These are phyloP conservation scores for Senecio squalidus DNA, from an alignment of 140 eudicot genomes.

Conservation along the genomic window DNA sequence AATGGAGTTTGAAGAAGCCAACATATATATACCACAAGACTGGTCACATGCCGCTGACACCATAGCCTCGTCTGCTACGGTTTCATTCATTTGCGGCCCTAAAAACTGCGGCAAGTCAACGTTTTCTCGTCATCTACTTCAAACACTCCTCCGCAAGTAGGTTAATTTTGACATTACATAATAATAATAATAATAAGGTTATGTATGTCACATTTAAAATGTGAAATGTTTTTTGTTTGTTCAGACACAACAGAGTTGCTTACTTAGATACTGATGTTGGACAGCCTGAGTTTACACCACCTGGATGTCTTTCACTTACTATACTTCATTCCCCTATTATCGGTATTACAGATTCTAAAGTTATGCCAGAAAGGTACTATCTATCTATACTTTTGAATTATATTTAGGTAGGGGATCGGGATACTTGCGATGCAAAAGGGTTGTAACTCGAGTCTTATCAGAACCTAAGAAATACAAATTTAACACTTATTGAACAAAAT, in stretches of 20 bases:
- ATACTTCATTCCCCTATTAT: slow-evolving; percentile 50
- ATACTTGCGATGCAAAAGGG: no score
- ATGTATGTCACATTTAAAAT: no score
- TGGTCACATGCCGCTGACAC: slow-evolving; percentile 69
- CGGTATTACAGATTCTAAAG: slow-evolving; percentile 51
- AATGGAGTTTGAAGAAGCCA: slow-evolving; percentile 18
- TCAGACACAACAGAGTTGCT: slow-evolving; percentile 80
- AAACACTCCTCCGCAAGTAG: slow-evolving; percentile 63
- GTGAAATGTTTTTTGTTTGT: not conserved
- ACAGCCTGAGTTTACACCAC: slow-evolving; percentile 95
- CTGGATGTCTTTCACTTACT: slow-evolving; percentile 83
- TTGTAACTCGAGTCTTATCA: no score
- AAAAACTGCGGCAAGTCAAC: slow-evolving; percentile 92
- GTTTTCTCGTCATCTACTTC: slow-evolving; percentile 78
- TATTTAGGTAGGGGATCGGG: no score
- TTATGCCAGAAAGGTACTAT: slow-evolving; percentile 73
- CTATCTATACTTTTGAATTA: not conserved
- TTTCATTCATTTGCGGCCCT: slow-evolving; percentile 73
- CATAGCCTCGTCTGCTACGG: slow-evolving; percentile 33
- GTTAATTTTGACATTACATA: not conserved
- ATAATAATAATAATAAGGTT: not conserved
- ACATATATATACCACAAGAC: slow-evolving; percentile 57
- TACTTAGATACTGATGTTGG: slow-evolving; percentile 96
- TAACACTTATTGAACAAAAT: no score
- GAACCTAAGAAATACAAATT: no score